Evolutionary conservation across 768 basidiomycete species (phyloP), one percentile per base, ranked within the genome.

Genomic region (Tulasnella sp.): DNA sequence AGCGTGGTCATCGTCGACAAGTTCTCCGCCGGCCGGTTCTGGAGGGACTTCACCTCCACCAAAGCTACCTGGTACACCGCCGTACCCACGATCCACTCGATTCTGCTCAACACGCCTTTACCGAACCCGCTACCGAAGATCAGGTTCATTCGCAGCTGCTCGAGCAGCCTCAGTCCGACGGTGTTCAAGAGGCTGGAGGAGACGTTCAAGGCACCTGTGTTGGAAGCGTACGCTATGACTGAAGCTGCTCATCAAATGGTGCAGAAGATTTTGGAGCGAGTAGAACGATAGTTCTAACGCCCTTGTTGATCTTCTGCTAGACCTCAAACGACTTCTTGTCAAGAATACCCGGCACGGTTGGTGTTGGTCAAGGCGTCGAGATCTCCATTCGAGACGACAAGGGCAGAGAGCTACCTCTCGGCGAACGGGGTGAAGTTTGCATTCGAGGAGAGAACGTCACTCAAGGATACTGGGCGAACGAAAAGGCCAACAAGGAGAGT

Each of bases 191-290:
- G 86, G 75, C 83, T 90, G 51, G 87, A 87, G 82, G 81, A 85
- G 44, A 86, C 86, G 3, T 90, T 90, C 81, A 85, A 85, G 39
- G 88, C 89, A 3, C 85, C 86, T 11, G 85, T 90, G n/a, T 83
- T 90, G 11, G 89, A 89, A 32, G 89, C 89, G 1, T 90, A 89
- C 81, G 89, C 89, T 29, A 89, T 90, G 88, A 88, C 88, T 26
- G 87, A 88, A 83, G 83, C 83, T 16, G 82, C 84, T 3, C 84
- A 85, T 74, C 83, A 83, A 69, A 84, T 83, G 81, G 76, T 77
- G 18, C 6, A 37, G 48, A 23, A 13, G 32, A 13, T 35, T 20
- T 0, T 70, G 1, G 18, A 5, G 13, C 39, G 10, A 67, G 67
- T 77, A 20, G 42, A 44, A 44, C 10, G 13, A 18, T 3, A n/a